Percentiles rank a stretch among this genome's conserved stretches.
Conservation (phyloP, 2,329 filamentous ascomycete species). For the Aspergillus melleus region DNA sequence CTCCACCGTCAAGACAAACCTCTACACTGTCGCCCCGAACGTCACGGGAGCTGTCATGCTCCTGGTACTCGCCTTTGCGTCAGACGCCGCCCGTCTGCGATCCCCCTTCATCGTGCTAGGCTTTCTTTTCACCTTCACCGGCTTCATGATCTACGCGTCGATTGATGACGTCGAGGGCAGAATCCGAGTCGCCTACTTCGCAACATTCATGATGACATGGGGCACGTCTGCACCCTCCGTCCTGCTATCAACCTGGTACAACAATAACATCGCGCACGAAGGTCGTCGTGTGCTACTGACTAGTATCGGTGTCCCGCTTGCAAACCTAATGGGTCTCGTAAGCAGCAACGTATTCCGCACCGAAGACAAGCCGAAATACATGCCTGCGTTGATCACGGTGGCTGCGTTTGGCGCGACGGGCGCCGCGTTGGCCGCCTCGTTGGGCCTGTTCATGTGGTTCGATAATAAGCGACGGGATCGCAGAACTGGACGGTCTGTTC, state of each 20-base stretch:
- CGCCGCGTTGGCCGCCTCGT: conserved; percentile 52
- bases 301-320: conserved; percentile 70
- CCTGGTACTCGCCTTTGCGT: conserved; percentile 69
- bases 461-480: conserved; percentile 65
- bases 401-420: conserved; percentile 56
- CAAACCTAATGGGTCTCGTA: conserved; percentile 75
- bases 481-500: conserved; percentile 55
- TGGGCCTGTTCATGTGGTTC: conserved; percentile 64
- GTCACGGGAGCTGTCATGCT: conserved; percentile 71
- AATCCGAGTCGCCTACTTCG: conserved; percentile 70
- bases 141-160: conserved; percentile 75
- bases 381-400: conserved; percentile 64
- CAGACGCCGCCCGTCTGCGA: conserved; percentile 65
- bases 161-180: conserved; percentile 63
- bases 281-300: conserved; percentile 69
- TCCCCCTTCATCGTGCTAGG: conserved; percentile 74
- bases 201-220: conserved; percentile 81
- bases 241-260: conserved; percentile 68
- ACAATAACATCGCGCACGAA: conserved; percentile 80
- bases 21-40: conserved; percentile 81
- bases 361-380: conserved; percentile 65
- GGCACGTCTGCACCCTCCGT: conserved; percentile 74
- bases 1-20: conserved; percentile 66
- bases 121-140: conserved; percentile 71
- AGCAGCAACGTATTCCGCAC: conserved; percentile 66